Evolutionary conservation across 176 grass and related monocot genomes (phyloP).

Genomic region (Paspalum notatum): DNA sequence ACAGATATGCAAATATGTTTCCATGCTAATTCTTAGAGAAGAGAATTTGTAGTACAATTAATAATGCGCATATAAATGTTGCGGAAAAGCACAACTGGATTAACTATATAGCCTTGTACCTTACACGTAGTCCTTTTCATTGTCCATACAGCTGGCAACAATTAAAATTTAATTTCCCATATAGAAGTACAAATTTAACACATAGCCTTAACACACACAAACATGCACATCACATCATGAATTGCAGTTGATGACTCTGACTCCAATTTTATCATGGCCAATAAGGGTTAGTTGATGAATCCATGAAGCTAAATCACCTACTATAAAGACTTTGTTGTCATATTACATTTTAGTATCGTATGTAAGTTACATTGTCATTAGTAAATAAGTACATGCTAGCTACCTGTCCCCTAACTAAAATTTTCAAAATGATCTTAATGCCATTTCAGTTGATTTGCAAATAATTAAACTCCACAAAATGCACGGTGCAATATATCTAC

Average conservation of each 20-base stretch:
- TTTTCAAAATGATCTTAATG: too few relatives aligned
- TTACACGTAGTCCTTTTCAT: constrained; percentile 10
- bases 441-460: too few relatives aligned
- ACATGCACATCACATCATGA: constrained; percentile 40
- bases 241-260: constrained; percentile 44
- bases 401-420: too few relatives aligned
- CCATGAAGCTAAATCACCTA: constrained; percentile 42
- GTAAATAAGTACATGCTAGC: too few relatives aligned
- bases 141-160: constrained; percentile 37
- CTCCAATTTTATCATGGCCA: constrained; percentile 8
- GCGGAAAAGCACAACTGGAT: not conserved
- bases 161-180: constrained; percentile 41
- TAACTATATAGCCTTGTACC: constrained; percentile 4
- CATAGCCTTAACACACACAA: constrained; percentile 40
- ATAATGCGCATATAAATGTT: constrained; percentile 1
- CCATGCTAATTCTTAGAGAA: not conserved
- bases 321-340: constrained; percentile 35
- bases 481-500: not conserved
- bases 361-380: too few relatives aligned
- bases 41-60: not conserved
- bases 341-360: too few relatives aligned
- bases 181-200: constrained; percentile 28
- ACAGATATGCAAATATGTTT: not conserved
- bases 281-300: constrained; percentile 29
- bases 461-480: not conserved